Evolutionary conservation across 495 filamentous ascomycete genomes (phyloP), one percentile per base, ranked within the genome.

Genomic region (Xylaria venustula): DNA sequence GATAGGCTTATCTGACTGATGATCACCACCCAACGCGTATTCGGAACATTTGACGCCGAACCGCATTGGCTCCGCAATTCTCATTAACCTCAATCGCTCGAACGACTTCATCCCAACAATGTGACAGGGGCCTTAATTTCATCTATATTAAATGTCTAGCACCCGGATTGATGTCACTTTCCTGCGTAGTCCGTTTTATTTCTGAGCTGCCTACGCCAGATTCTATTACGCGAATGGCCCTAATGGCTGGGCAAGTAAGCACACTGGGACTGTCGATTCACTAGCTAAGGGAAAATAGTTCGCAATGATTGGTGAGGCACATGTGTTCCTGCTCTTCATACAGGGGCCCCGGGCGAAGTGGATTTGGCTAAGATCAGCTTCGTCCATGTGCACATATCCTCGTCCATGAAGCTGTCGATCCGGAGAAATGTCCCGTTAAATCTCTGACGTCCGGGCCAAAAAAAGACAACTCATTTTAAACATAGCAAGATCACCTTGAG

Each of bases 131-230:
- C 41, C 50, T 11, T 17, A 34, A 23, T 54, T 20, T 20, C 37
- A 14, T 28, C 37, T 54, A 54, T 30, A 54, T 54, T 54, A 26
- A n/a, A n/a, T n/a, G n/a, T n/a, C n/a, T n/a, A n/a, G n/a, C n/a
- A n/a, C n/a, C n/a, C n/a, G n/a, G n/a, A n/a, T n/a, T n/a, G n/a
- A n/a, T n/a, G n/a, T n/a, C n/a, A n/a, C n/a, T 26, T 0, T 34
- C 7, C 8, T 40, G 12, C 48, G n/a, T n/a, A n/a, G n/a, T n/a
- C n/a, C n/a, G n/a, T n/a, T n/a, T n/a, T n/a, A n/a, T n/a, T n/a
- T n/a, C n/a, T n/a, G n/a, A n/a, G n/a, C n/a, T n/a, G n/a, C n/a
- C n/a, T n/a, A n/a, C n/a, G n/a, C n/a, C n/a, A n/a, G n/a, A n/a
- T n/a, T n/a, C n/a, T n/a, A n/a, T n/a, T n/a, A n/a, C n/a, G n/a